A percentile compares a stretch with the other conserved stretches of the same genome.
Conservation (phyloP, 805 yeast species). For the Cyberlindnera sargentensis region DNA sequence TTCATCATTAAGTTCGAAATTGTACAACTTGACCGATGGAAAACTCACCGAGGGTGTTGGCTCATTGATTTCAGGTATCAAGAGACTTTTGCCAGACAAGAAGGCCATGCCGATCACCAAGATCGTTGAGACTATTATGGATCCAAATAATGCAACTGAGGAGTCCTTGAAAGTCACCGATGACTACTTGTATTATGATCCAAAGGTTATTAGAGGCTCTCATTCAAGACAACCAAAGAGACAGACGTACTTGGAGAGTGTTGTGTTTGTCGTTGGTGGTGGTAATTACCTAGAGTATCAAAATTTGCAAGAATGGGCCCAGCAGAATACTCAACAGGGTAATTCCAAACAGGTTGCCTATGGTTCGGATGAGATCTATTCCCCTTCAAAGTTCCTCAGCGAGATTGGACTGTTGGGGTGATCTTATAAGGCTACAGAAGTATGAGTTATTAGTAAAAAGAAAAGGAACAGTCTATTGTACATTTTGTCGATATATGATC, state of each 20-base stretch:
- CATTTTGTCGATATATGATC: neutral
- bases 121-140: slow-evolving; percentile 87
- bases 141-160: slow-evolving; percentile 60
- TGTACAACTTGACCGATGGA: slow-evolving; percentile 79
- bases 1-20: slow-evolving; percentile 64
- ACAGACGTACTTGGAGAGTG: slow-evolving; percentile 69
- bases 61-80: slow-evolving; percentile 79
- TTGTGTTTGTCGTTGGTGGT: slow-evolving; percentile 94
- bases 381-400: slow-evolving; percentile 60
- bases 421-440: neutral
- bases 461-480: neutral
- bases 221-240: slow-evolving; percentile 85
- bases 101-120: slow-evolving; percentile 84
- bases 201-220: slow-evolving; percentile 78
- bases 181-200: slow-evolving; percentile 86
- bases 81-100: slow-evolving; percentile 80
- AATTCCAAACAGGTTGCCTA: slow-evolving; percentile 58
- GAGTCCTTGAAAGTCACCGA: slow-evolving; percentile 71
- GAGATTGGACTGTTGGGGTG: slow-evolving; percentile 55
- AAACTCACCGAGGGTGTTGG: slow-evolving; percentile 85
- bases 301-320: slow-evolving; percentile 84
- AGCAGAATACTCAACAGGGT: slow-evolving; percentile 29
- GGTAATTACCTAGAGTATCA: slow-evolving; percentile 94
- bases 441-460: neutral
- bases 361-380: slow-evolving; percentile 75